These are phyloP conservation scores for Cystofilobasidium capitatum DNA, from an alignment of 768 basidiomycete species.

Conservation along the genomic window DNA sequence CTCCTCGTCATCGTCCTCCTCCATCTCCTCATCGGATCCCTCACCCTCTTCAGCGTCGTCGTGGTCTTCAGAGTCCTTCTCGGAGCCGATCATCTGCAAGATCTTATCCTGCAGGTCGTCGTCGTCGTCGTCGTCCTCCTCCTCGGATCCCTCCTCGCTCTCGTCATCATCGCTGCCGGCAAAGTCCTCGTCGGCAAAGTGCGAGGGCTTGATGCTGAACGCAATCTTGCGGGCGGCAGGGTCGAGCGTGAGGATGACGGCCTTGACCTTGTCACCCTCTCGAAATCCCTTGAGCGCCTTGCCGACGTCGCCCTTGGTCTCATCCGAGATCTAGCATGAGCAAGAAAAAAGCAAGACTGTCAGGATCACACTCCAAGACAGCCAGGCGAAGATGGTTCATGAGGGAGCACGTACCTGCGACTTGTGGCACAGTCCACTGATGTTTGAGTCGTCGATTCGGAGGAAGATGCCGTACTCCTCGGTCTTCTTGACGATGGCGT, in stretches of 20 bases:
- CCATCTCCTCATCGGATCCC: conserved; percentile 36
- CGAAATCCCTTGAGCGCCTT: conserved; percentile 71
- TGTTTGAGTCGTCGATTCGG: conserved; percentile 68
- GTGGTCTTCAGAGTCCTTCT: conserved; percentile 31
- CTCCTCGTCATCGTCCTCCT: conserved; percentile 19
- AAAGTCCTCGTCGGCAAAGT: conserved; percentile 63
- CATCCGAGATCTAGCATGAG: conserved; percentile 65
- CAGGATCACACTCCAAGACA: not conserved
- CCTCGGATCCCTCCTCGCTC: conserved; percentile 41
- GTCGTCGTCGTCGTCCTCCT: conserved; percentile 45
- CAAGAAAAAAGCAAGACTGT: conserved; percentile 2
- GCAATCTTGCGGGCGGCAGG: conserved; percentile 71
- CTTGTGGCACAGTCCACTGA: conserved; percentile 88
- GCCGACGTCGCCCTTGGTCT: conserved; percentile 65
- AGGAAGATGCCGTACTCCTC: conserved; percentile 91
- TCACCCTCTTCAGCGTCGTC: conserved; percentile 29
- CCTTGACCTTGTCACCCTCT: conserved; percentile 77
- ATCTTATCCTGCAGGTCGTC: conserved; percentile 37
- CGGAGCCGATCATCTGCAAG: conserved; percentile 28
- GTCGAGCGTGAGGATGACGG: conserved; percentile 62
- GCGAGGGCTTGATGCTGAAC: conserved; percentile 73
- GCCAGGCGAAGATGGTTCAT: not conserved
- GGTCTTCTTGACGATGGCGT: conserved; percentile 65
- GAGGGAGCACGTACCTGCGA: conserved; percentile 54
- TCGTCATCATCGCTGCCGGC: conserved; percentile 32